phyloP scores from a whole-genome alignment of 2,329 filamentous ascomycete genomes.

The Verticillium isaacii region DNA sequence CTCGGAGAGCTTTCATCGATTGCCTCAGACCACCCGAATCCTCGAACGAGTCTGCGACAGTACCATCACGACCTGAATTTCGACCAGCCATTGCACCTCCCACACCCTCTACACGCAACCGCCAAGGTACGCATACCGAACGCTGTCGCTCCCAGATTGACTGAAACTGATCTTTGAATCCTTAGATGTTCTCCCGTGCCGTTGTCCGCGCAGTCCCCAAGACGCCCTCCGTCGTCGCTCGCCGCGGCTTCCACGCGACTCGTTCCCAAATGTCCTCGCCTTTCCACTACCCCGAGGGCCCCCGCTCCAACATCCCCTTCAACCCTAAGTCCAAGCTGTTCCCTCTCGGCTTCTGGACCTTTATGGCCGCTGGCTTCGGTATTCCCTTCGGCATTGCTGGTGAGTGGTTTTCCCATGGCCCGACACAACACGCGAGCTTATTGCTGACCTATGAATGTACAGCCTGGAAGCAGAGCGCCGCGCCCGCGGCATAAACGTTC shows the following conservation, averaged over 20 bases:
- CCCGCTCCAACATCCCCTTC: conserved; percentile 93
- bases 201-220: conserved; percentile 52
- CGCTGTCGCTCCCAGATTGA: background rate
- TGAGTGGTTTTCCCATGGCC: conserved; percentile 33
- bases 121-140: conserved; percentile 5
- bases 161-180: conserved; percentile 34
- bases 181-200: conserved; percentile 79
- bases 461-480: conserved; percentile 46
- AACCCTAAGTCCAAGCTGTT: conserved; percentile 91
- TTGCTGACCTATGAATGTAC: conserved; percentile 6
- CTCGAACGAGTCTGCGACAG: conserved; percentile 6
- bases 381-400: conserved; percentile 59
- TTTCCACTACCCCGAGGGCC: conserved; percentile 98
- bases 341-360: conserved; percentile 74
- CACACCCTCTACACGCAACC: conserved; percentile 5
- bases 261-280: conserved; percentile 80
- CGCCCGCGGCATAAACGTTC: conserved; percentile 25
- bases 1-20: background rate
- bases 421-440: background rate
- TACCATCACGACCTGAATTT: conserved; percentile 9
- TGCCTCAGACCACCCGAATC: conserved; percentile 12
- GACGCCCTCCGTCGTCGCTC: conserved; percentile 67
- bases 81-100: conserved; percentile 7
- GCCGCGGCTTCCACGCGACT: conserved; percentile 92
- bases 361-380: conserved; percentile 53